A percentile compares a stretch with the other conserved stretches of the same genome.
Evolutionary conservation across 306 rosid species (phyloP).

Genomic region (Vigna radiata): DNA sequence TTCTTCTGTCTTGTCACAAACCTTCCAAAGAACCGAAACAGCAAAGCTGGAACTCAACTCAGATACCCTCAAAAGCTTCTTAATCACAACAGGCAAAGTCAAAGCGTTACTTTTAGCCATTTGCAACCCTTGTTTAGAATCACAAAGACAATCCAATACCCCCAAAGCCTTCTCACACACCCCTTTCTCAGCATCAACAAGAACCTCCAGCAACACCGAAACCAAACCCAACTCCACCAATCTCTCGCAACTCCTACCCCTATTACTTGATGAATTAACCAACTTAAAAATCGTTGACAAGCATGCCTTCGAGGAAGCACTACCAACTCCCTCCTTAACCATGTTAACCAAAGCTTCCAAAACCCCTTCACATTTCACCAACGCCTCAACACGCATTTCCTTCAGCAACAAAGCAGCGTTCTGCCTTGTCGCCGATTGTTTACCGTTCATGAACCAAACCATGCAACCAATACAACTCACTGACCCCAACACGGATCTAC

Average conservation of each 20-base stretch:
- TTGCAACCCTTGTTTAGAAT: conserved; percentile 59
- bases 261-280: conserved; percentile 49
- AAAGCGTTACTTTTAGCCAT: conserved; percentile 66
- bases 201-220: conserved; percentile 58
- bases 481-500: conserved; percentile 54
- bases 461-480: conserved; percentile 51
- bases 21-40: conserved; percentile 76
- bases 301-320: conserved; percentile 62
- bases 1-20: conserved; percentile 55
- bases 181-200: conserved; percentile 73
- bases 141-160: conserved; percentile 68
- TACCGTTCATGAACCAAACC: conserved; percentile 57
- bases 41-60: conserved; percentile 61
- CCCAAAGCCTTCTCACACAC: conserved; percentile 70
- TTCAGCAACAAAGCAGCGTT: conserved; percentile 66
- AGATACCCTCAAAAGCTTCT: conserved; percentile 80
- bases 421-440: conserved; percentile 63
- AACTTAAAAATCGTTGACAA: conserved; percentile 61
- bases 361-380: not conserved
- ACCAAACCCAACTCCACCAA: conserved; percentile 76
- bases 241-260: conserved; percentile 39
- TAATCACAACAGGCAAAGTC: conserved; percentile 73
- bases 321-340: conserved; percentile 58
- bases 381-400: conserved; percentile 48
- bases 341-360: conserved; percentile 59